Base-by-base conservation (phyloP, 352 stramenopile species). In the Blastocystis sp. region DNA sequence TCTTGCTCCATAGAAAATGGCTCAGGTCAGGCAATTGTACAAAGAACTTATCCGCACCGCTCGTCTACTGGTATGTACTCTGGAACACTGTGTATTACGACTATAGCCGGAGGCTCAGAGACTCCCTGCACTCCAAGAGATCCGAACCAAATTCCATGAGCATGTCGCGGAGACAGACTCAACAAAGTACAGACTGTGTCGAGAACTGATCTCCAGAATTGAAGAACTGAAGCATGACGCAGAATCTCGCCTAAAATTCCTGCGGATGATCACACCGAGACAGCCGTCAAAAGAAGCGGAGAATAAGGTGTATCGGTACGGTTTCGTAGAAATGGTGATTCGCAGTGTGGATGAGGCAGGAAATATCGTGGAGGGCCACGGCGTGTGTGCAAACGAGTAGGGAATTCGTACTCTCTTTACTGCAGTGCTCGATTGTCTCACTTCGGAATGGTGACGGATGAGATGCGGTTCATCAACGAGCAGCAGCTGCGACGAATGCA, bases 401-500 rank as follows among this genome's bases (percentile, higher is more conserved):
- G 50, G 9, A 3, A 5, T 4, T 26, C 6, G 34, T n/a, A 11
- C 13, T 9, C n/a, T 63, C 0, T 76, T 11, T 34, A 55, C 43
- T 75, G 56, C 76, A 88, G 77, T 84, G 73, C 73, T n/a, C 29
- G 54, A 20, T 55, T 84, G 29, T 84, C 73, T 45, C 73, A 84
- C 39, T 84, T 84, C 34, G 73, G 73, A 34, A 84, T 84, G 73
- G 55, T 61, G 11, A 84, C 73, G 2, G 73, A 84, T 11, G 73
- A 84, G 50, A 84, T 84, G 73, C 73, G 73, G 11, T 84, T 84
- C 68, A 84, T 84, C 50, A 84, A 84, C 50, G 73, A 84, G 73
- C 73, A 84, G 56, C 73, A 84, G 39, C n/a, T 84, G 39, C 45
- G 73, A 11, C 29, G 73, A 45, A 84, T 84, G 73, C 41, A 39